phyloP scores from a whole-genome alignment of 768 basidiomycete species.

The Xerocomellus intermedius region DNA sequence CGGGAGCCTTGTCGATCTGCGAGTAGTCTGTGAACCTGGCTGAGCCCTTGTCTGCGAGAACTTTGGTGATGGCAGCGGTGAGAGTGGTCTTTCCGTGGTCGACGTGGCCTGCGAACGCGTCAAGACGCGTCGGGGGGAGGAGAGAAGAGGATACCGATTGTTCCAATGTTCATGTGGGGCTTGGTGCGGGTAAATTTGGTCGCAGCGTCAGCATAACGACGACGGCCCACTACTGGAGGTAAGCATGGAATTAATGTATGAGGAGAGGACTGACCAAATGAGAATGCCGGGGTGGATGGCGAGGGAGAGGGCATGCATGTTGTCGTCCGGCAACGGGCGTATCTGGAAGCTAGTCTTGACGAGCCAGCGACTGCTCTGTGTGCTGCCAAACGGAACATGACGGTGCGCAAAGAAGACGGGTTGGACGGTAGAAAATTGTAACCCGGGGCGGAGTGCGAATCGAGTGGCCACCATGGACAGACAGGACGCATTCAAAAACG shows the following conservation, averaged over 20 bases:
- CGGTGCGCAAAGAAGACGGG: neutral
- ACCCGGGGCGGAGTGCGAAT: conserved; percentile 31
- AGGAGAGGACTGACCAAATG: conserved; percentile 2
- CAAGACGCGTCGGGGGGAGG: conserved; percentile 14
- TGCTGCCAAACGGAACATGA: conserved; percentile 34
- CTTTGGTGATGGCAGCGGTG: conserved; percentile 94
- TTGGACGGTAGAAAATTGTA: neutral
- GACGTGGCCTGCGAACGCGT: conserved; percentile 65
- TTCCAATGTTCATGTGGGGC: conserved; percentile 95
- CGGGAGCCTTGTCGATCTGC: conserved; percentile 98
- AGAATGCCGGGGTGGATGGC: conserved; percentile 1
- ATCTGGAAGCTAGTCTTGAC: neutral
- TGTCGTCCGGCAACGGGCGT: conserved; percentile 15
- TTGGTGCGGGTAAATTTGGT: conserved; percentile 68
- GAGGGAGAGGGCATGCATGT: conserved; percentile 7
- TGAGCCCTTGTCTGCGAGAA: conserved; percentile 72
- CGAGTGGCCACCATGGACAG: conserved; percentile 43
- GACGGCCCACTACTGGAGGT: conserved; percentile 19
- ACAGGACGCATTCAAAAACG: conserved; percentile 75
- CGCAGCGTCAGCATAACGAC: conserved; percentile 72
- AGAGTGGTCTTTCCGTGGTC: conserved; percentile 99
- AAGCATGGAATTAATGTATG: neutral
- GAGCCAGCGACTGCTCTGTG: conserved; percentile 10
- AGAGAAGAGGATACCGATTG: conserved; percentile 57
- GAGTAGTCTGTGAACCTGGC: conserved; percentile 91